Evolutionary conservation across 371 early-diverging fungal species (phyloP).

Genomic region (Gilbertella persicaria): DNA sequence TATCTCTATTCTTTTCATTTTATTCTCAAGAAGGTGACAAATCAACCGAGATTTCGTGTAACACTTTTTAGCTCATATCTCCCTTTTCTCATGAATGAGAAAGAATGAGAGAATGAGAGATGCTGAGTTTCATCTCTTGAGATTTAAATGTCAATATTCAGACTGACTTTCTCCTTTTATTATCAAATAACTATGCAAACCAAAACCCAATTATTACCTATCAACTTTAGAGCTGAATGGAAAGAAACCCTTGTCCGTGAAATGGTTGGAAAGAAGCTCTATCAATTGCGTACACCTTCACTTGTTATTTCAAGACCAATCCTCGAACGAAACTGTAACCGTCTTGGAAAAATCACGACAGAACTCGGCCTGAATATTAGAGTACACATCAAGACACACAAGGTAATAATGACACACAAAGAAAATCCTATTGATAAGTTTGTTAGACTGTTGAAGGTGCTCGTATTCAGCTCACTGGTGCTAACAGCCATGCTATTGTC

Average conservation of each 20-base stretch:
- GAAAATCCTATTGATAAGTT: background rate
- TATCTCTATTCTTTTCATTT: no score
- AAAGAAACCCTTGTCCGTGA: conserved; percentile 20
- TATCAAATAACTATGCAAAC: conserved; percentile 5
- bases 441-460: conserved; percentile 42
- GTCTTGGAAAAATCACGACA: conserved; percentile 22
- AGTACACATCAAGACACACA: conserved; percentile 52
- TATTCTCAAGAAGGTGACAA: no score
- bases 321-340: conserved; percentile 32
- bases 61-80: no score
- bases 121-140: background rate
- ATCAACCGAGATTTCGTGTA: no score
- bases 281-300: conserved; percentile 40
- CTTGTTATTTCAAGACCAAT: conserved; percentile 38
- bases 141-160: no score
- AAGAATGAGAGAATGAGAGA: no score
- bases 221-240: background rate
- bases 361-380: conserved; percentile 32
- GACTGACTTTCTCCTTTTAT: conserved; percentile 8
- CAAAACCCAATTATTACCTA: background rate
- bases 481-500: conserved; percentile 41
- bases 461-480: conserved; percentile 35
- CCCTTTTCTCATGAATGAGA: no score
- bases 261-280: conserved; percentile 36
- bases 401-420: conserved; percentile 23